Conservation (phyloP, 108 stramenopile species). For the Fragilaria radians region DNA sequence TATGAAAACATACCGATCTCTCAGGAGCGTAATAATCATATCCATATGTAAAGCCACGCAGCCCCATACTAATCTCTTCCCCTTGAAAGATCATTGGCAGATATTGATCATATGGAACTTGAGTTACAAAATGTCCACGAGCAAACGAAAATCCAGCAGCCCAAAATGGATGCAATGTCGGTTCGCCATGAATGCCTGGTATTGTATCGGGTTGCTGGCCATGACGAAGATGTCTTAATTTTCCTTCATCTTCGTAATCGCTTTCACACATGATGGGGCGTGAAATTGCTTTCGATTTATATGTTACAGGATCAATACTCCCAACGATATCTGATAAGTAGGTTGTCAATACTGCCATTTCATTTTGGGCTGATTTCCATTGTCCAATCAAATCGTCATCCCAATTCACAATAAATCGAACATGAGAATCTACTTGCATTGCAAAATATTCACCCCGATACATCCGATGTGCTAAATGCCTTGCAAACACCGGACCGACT, state of each 20-base stretch:
- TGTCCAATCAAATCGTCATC: too few species aligned
- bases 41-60: too few species aligned
- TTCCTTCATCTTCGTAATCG: too few species aligned
- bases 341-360: constrained; percentile 53
- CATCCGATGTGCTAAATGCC: too few species aligned
- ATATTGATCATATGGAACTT: constrained; percentile 89
- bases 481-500: too few species aligned
- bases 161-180: constrained; percentile 79
- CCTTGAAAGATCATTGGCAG: constrained; percentile 71
- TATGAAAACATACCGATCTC: constrained; percentile 72
- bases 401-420: constrained; percentile 44
- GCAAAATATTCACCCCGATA: too few species aligned
- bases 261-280: constrained; percentile 83
- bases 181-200: constrained; percentile 53
- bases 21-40: too few species aligned
- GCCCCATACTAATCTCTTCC: constrained; percentile 92
- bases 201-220: constrained; percentile 81
- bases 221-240: too few species aligned
- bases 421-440: constrained; percentile 68
- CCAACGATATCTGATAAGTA: constrained; percentile 34
- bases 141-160: too few species aligned
- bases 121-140: too few species aligned
- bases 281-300: constrained; percentile 19
- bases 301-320: constrained; percentile 17
- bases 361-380: constrained; percentile 42